Evolutionary conservation across 257 asterid species (phyloP).

Genomic region (Plantago major): DNA sequence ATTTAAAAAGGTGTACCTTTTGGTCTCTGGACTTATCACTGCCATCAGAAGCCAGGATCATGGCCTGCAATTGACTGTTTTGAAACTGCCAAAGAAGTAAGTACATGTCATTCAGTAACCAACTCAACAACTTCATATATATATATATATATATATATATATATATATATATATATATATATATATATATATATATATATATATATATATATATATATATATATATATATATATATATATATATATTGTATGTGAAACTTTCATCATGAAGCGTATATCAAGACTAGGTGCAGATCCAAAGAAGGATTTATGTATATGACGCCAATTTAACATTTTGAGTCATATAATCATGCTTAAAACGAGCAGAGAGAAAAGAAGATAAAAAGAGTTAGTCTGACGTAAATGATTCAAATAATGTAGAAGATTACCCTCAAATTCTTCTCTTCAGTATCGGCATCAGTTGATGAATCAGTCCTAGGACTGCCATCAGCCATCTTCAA

Average conservation of each 20-base stretch:
- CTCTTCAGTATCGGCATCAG: conserved; percentile 94
- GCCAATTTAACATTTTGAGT: neutral
- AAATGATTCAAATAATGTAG: neutral
- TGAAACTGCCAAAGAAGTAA: conserved; percentile 49
- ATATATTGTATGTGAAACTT: too few relatives aligned
- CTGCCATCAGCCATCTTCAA: conserved; percentile 75
- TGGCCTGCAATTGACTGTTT: conserved; percentile 40
- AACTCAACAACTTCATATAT: conserved; percentile 10
- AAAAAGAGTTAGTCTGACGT: too few relatives aligned
- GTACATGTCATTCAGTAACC: conserved; percentile 17
- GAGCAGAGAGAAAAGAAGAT: too few relatives aligned
- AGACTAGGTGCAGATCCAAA: neutral
- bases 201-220: too few relatives aligned
- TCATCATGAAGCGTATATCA: neutral
- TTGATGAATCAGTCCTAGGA: conserved; percentile 82
- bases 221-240: too few relatives aligned
- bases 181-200: too few relatives aligned
- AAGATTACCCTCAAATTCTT: conserved; percentile 56
- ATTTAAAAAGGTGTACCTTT: conserved; percentile 35
- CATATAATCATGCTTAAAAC: neutral
- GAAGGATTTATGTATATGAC: neutral
- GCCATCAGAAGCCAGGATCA: conserved; percentile 77
- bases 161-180: too few relatives aligned
- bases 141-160: too few relatives aligned
- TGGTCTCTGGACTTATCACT: conserved; percentile 96